Evolutionary conservation across 805 yeast species (phyloP).

Genomic region (Wickerhamiella galacta): DNA sequence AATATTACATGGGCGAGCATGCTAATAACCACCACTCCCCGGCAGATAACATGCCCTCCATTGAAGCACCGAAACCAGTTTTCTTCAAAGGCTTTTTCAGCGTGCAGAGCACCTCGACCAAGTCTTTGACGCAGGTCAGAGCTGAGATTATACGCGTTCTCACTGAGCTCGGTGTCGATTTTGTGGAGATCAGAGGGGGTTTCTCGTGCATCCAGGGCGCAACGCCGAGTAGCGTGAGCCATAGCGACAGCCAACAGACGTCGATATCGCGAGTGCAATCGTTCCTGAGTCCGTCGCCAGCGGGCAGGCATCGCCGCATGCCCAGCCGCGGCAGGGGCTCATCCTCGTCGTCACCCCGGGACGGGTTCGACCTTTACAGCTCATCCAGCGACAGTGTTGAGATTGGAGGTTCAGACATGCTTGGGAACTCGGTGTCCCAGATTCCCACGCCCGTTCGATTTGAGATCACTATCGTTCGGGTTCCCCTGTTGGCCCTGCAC

Average conservation of each 20-base stretch:
- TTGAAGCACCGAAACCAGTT: constrained; percentile 80
- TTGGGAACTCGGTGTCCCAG: constrained; percentile 16
- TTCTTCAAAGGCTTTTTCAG: constrained; percentile 86
- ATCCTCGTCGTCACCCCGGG: constrained; percentile 2
- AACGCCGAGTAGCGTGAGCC: constrained; percentile 8
- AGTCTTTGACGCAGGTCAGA: constrained; percentile 76
- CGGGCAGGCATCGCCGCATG: too few relatives aligned
- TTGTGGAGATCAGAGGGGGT: constrained; percentile 85
- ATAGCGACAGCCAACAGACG: too few relatives aligned
- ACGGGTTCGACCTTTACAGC: constrained; percentile 15
- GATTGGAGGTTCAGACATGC: constrained; percentile 24
- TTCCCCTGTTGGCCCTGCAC: constrained; percentile 73
- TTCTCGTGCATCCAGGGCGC: constrained; percentile 63
- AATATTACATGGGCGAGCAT: constrained; percentile 8
- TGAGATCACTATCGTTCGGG: constrained; percentile 83
- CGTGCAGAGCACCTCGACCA: constrained; percentile 88
- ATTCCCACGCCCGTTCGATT: constrained; percentile 54
- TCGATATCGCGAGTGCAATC: too few relatives aligned
- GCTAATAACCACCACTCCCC: constrained; percentile 28
- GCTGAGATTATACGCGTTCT: constrained; percentile 66
- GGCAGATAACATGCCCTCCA: constrained; percentile 77
- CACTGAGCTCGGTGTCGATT: constrained; percentile 59
- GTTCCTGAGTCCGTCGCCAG: too few relatives aligned
- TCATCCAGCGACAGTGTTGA: constrained; percentile 21
- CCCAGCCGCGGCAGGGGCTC: background rate